phyloP scores from a whole-genome alignment of 192 early-diverging fungal species.

The Linnemannia exigua region DNA sequence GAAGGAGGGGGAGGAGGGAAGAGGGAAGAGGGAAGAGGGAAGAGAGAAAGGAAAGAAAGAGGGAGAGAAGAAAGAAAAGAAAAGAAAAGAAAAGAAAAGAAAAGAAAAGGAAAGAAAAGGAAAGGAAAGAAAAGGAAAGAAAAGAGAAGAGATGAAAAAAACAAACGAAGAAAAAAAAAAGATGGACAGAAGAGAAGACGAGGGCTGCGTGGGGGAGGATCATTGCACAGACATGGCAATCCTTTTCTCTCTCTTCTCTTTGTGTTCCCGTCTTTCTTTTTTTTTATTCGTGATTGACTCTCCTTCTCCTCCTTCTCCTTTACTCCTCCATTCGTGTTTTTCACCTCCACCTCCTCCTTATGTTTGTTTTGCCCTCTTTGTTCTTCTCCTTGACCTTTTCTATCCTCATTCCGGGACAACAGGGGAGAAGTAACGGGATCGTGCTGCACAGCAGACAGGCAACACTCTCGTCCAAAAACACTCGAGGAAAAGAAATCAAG shows the following conservation, averaged over 20 bases:
- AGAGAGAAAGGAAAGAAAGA: neutral
- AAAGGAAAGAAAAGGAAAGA: neutral
- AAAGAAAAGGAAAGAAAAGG: neutral
- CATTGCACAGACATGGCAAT: neutral
- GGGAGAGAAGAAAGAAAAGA: neutral
- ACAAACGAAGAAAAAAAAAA: neutral
- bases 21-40: neutral
- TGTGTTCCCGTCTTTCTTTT: neutral
- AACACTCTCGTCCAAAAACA: too few species aligned
- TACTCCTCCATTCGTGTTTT: neutral
- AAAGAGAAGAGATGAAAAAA: neutral
- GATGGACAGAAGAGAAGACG: neutral
- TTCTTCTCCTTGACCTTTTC: neutral
- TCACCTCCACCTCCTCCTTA: neutral
- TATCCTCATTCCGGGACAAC: neutral
- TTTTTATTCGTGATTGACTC: neutral
- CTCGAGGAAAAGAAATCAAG: neutral
- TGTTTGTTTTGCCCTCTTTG: neutral
- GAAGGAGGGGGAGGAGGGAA: neutral
- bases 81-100: neutral
- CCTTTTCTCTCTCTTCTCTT: neutral
- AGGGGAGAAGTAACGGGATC: conserved; percentile 4
- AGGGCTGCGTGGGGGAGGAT: neutral
- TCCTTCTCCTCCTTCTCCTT: neutral
- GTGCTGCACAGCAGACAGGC: neutral